Evolutionary conservation across 495 filamentous ascomycete species (phyloP).

Genomic region (Pseudomonodictys pantanalensis): DNA sequence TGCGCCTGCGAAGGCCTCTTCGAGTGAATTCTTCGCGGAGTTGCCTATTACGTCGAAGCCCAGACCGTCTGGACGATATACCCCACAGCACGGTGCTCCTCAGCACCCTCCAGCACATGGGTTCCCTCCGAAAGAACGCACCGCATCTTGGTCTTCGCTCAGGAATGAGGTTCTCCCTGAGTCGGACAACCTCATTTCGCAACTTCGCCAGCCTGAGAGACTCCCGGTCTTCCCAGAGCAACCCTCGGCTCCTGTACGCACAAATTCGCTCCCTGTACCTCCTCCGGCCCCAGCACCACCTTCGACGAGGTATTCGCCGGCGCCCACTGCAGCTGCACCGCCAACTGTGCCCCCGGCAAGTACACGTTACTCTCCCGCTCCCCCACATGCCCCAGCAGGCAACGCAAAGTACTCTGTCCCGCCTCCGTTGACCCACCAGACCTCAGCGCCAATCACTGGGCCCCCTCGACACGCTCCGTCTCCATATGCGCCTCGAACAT

Average conservation of each 20-base stretch:
- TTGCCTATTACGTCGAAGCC: conserved; percentile 65
- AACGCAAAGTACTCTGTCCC: conserved; percentile 31
- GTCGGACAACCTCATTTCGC: conserved; percentile 48
- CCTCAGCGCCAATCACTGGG: conserved; percentile 28
- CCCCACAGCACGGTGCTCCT: conserved; percentile 45
- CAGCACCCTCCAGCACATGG: conserved; percentile 32
- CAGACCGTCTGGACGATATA: conserved; percentile 54
- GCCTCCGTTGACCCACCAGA: conserved; percentile 36
- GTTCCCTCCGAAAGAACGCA: conserved; percentile 29
- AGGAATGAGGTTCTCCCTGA: conserved; percentile 32
- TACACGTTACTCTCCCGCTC: conserved; percentile 18
- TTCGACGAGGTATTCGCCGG: no score
- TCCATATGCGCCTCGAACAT: conserved; percentile 78
- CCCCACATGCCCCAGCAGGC: conserved; percentile 9
- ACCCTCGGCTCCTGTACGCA: conserved; percentile 38
- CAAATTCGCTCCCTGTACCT: conserved; percentile 34
- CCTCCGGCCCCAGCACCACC: conserved; percentile 19
- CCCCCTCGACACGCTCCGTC: conserved; percentile 47
- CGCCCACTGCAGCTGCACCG: conserved; percentile 30
- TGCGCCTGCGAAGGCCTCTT: conserved; percentile 36
- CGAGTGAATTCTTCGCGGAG: conserved; percentile 81
- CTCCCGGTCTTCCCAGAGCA: conserved; percentile 44
- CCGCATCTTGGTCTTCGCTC: conserved; percentile 32
- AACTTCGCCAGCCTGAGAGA: conserved; percentile 55
- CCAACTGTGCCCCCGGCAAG: conserved; percentile 3